Percentiles rank a stretch among this genome's conserved stretches.
phyloP scores from a whole-genome alignment of 306 rosid genomes.

The Fragaria nilgerrensis region DNA sequence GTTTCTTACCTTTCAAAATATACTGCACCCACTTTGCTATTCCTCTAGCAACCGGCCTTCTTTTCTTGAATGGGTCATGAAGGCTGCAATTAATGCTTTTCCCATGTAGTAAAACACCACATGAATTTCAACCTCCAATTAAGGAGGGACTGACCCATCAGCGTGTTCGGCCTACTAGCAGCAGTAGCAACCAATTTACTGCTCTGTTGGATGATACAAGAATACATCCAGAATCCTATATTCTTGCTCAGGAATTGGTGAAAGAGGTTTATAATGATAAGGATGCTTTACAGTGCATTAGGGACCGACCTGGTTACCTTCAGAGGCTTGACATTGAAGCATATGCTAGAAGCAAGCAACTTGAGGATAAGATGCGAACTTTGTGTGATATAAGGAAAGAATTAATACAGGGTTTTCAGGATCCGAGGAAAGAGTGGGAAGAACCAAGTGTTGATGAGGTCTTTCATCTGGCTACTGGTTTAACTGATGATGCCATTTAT shows the following conservation, averaged over 20 bases:
- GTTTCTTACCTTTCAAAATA: too few relatives aligned
- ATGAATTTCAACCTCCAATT: too few relatives aligned
- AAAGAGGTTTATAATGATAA: constrained; percentile 46
- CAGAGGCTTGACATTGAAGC: constrained; percentile 74
- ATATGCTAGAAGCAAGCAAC: constrained; percentile 58
- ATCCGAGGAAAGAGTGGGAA: constrained; percentile 92
- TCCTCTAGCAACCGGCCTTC: too few relatives aligned
- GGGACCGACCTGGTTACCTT: constrained; percentile 73
- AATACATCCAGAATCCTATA: constrained; percentile 95
- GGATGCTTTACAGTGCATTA: constrained; percentile 75
- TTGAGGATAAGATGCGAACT: constrained; percentile 62
- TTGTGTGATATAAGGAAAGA: constrained; percentile 78
- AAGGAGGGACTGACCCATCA: too few relatives aligned
- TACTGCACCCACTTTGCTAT: too few relatives aligned
- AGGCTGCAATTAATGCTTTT: too few relatives aligned
- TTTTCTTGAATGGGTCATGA: too few relatives aligned
- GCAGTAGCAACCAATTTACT: constrained; percentile 56
- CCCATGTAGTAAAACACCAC: too few relatives aligned
- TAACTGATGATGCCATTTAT: constrained; percentile 80
- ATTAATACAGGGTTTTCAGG: constrained; percentile 90
- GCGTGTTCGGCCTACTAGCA: constrained; percentile 78
- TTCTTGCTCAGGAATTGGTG: constrained; percentile 77
- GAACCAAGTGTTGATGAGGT: constrained; percentile 89
- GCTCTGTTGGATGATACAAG: constrained; percentile 95
- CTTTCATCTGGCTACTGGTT: constrained; percentile 89